Base-by-base conservation (phyloP, 805 yeast genomes). In the Ogataea nakhonphanomensis region DNA sequence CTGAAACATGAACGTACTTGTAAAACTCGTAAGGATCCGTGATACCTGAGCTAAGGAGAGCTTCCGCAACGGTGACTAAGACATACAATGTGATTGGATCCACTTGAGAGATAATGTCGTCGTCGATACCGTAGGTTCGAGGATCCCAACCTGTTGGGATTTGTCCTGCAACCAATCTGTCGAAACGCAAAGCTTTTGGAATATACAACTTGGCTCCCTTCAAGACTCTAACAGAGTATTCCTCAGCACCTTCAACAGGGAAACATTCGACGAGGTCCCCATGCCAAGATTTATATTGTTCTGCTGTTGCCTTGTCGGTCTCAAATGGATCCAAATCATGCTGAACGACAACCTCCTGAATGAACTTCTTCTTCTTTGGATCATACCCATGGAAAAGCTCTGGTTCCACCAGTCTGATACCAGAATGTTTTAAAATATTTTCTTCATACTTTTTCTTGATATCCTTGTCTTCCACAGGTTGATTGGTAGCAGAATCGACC, bases 81-180 rank as follows among this genome's bases (percentile, higher is more conserved):
- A 87, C 96, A 61, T 72, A 93, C 62, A 93, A 76, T 27, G 99
- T 93, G 59, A 93, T 78, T 49, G 96, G 96, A 65, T 93, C 99
- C 51, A 93, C 99, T 72, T 93, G 99, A 44, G 80, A 73, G 53
- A 88, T 81, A 51, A 84, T 82, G 61, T 93, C 99, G 48, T 91
- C 98, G 35, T 91, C 73, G 52, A 93, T 84, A 79, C 99, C 99
- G 61, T 90, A 93, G 43, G 83, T 80, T 62, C 78, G 81, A 37
- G 99, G 96, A 62, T 88, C 73, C 99, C 99, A 93, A 60, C 99
- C 99, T 33, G 95, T 82, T 59, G 99, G 99, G 53, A 93, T 83
- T 75, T 93, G 99, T 63, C 91, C 95, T 39, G 91, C 90, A 64
- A 84, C 81, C 40, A 76, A 67, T 67, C 93, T 76, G 67, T 84